Conservation (phyloP, 1,139 yeast species). For the Pichia sorboxylosa region DNA sequence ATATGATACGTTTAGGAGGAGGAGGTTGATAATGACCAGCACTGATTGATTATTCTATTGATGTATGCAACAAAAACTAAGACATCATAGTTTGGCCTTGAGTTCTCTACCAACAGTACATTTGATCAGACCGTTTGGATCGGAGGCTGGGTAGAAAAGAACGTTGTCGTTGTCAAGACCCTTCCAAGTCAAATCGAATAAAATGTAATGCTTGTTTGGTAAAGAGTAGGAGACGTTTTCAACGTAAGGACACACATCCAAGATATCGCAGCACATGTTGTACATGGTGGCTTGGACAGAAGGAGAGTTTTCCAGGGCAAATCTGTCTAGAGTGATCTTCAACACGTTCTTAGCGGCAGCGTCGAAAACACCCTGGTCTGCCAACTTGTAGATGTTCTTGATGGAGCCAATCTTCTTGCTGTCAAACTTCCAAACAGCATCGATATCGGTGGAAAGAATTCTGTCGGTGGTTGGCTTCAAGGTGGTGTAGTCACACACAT, state of each 20-base stretch:
- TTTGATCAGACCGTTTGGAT: constrained; percentile 85
- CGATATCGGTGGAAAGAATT: constrained; percentile 78
- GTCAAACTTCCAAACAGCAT: constrained; percentile 62
- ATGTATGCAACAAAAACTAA: no score
- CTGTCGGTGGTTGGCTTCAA: constrained; percentile 74
- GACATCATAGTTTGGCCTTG: constrained; percentile 34
- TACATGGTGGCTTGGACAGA: constrained; percentile 95
- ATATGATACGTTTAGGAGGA: no score
- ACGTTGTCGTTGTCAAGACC: constrained; percentile 72
- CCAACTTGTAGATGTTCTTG: constrained; percentile 38
- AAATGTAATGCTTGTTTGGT: constrained; percentile 86
- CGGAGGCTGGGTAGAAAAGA: constrained; percentile 79
- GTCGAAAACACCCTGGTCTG: constrained; percentile 50
- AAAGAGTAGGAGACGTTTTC: constrained; percentile 57
- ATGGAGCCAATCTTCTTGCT: constrained; percentile 39
- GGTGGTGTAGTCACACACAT: constrained; percentile 80
- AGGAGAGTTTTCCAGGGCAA: constrained; percentile 78
- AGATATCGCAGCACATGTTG: constrained; percentile 72
- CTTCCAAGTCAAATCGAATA: constrained; percentile 73
- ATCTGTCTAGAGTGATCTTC: constrained; percentile 57
- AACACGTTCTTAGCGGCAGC: constrained; percentile 49
- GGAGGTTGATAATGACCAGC: no score
- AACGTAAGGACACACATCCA: constrained; percentile 44
- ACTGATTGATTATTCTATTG: no score
- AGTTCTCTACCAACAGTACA: constrained; percentile 66